Conservation (phyloP, 805 yeast genomes). For the Diddensiella caesifluorescens region DNA sequence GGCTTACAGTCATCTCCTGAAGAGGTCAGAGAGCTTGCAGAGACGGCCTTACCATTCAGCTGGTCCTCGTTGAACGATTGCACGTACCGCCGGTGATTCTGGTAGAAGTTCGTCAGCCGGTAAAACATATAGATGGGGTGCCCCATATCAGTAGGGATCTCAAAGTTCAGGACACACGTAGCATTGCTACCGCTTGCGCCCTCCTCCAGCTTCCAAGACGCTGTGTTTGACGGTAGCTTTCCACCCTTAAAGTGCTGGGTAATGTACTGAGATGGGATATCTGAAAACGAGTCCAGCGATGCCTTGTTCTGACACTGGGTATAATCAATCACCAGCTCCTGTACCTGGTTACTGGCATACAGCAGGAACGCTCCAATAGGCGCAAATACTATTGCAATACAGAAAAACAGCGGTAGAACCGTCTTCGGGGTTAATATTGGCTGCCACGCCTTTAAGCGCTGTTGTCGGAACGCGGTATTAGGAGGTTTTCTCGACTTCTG, state of each 20-base stretch:
- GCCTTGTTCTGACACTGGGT: conserved; percentile 59
- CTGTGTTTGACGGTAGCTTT: conserved; percentile 36
- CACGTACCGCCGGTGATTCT: conserved; percentile 92
- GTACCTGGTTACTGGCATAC: conserved; percentile 72
- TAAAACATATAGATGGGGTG: conserved; percentile 76
- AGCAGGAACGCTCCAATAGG: conserved; percentile 87
- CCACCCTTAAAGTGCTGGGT: conserved; percentile 53
- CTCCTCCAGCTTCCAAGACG: conserved; percentile 66
- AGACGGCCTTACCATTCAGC: conserved; percentile 67
- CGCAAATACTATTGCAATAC: conserved; percentile 73
- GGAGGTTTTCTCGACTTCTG: conserved; percentile 39
- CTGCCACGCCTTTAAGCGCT: conserved; percentile 64
- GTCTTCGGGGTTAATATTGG: conserved; percentile 91
- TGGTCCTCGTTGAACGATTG: conserved; percentile 77
- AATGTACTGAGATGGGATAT: conserved; percentile 57
- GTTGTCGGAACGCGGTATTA: conserved; percentile 45
- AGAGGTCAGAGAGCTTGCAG: conserved; percentile 43
- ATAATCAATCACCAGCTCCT: conserved; percentile 70
- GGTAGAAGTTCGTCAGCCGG: conserved; percentile 82
- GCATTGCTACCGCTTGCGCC: conserved; percentile 17
- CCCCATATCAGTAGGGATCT: conserved; percentile 62
- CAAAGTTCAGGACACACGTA: conserved; percentile 65
- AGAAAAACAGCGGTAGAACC: conserved; percentile 75
- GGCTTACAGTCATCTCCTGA: conserved; percentile 55
- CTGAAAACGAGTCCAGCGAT: conserved; percentile 36